phyloP scores from a whole-genome alignment of 345 rosid genomes.

The Anacardium occidentale region DNA sequence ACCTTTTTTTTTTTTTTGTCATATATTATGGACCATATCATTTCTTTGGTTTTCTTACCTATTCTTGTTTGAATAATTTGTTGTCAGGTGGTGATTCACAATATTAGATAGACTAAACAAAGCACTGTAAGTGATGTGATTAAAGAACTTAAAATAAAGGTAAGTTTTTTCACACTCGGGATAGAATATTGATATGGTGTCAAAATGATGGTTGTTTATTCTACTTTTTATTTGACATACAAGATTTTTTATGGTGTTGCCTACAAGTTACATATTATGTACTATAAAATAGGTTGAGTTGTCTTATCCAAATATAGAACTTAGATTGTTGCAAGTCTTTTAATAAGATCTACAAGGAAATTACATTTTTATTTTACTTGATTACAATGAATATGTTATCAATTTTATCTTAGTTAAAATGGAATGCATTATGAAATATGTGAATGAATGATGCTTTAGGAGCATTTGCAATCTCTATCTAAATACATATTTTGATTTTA shows the following conservation, averaged over 20 bases:
- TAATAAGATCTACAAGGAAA: constrained; percentile 94
- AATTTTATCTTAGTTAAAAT: neutral
- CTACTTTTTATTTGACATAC: neutral
- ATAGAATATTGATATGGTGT: neutral
- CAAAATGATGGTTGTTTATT: neutral
- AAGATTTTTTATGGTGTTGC: neutral
- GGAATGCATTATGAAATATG: neutral
- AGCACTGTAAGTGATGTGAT: constrained; percentile 93
- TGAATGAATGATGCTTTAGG: neutral
- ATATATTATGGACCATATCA: neutral
- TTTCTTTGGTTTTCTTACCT: constrained; percentile 6
- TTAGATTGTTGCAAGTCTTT: constrained; percentile 90
- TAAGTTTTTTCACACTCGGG: constrained; percentile 15
- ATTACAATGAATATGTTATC: neutral
- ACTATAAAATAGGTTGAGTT: constrained; percentile 69
- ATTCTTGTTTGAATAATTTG: constrained; percentile 15
- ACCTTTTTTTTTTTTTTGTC: constrained; percentile 4
- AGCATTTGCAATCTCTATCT: neutral
- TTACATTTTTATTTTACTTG: constrained; percentile 6
- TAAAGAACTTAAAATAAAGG: constrained; percentile 87
- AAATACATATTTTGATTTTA: too few species aligned
- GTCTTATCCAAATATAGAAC: constrained; percentile 87
- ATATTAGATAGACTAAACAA: constrained; percentile 90
- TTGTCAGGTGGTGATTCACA: constrained; percentile 69
- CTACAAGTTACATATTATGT: neutral